Evolutionary conservation across 768 basidiomycete genomes (phyloP).

Genomic region (Podaxis sp.): DNA sequence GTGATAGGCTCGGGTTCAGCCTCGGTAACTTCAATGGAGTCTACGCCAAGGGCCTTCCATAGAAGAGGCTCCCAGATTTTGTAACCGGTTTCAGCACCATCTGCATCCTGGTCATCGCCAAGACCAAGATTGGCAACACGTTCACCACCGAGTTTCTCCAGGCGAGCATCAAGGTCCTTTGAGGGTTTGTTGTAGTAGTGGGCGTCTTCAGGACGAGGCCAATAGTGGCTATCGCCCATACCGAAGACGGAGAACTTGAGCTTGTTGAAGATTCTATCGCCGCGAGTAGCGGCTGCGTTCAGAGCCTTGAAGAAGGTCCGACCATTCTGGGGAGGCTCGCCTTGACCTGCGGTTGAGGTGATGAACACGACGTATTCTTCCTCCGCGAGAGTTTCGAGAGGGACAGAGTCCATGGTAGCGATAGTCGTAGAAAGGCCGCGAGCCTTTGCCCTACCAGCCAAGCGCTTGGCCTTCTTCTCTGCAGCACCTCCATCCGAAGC

Average conservation of each 20-base stretch:
- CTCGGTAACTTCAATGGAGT: conserved; percentile 82
- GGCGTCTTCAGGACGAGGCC: conserved; percentile 96
- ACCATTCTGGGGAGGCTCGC: conserved; percentile 97
- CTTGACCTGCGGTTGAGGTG: conserved; percentile 94
- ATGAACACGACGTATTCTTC: conserved; percentile 83
- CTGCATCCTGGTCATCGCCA: conserved; percentile 96
- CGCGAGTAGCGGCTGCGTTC: conserved; percentile 60
- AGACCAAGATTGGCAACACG: conserved; percentile 77
- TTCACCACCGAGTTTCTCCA: conserved; percentile 79
- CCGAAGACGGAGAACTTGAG: conserved; percentile 85
- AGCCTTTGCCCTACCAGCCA: conserved; percentile 79
- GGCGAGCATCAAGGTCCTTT: conserved; percentile 82
- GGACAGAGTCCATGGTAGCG: conserved; percentile 78
- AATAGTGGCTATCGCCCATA: conserved; percentile 99
- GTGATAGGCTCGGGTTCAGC: conserved; percentile 96
- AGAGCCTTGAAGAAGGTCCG: conserved; percentile 86
- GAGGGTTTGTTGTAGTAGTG: conserved; percentile 97
- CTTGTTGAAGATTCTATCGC: conserved; percentile 59
- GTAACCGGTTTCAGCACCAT: conserved; percentile 95
- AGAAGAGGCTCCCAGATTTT: conserved; percentile 90
- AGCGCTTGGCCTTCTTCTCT: conserved; percentile 94
- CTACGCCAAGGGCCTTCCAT: conserved; percentile 96
- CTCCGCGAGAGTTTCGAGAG: conserved; percentile 69
- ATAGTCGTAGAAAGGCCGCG: conserved; percentile 79
- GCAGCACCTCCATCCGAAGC: conserved; percentile 94